Evolutionary conservation across 1,139 yeast species (phyloP).

Genomic region (Sugiyamaella xylanicola): DNA sequence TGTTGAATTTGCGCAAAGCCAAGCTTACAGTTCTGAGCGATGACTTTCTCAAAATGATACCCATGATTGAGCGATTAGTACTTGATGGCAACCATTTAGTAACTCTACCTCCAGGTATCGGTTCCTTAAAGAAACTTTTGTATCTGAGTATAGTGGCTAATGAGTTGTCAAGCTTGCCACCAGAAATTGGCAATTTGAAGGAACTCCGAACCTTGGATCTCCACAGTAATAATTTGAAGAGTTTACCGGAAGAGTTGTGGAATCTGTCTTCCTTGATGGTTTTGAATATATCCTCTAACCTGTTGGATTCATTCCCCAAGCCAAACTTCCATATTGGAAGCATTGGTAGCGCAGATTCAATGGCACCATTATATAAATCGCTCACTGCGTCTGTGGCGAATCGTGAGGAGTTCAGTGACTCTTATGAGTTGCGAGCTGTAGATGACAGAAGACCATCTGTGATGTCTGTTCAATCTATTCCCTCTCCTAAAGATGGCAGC

Average conservation of each 20-base stretch:
- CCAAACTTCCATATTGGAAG: conserved; percentile 32
- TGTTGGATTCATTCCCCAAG: conserved; percentile 66
- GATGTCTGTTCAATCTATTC: conserved; percentile 30
- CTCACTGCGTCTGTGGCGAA: conserved; percentile 8
- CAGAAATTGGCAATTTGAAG: conserved; percentile 60
- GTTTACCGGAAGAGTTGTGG: conserved; percentile 72
- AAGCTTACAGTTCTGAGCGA: conserved; percentile 74
- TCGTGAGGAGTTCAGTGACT: conserved; percentile 13
- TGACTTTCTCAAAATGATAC: conserved; percentile 61
- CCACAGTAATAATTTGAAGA: conserved; percentile 81
- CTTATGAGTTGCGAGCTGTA: conserved; percentile 17
- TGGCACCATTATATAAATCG: conserved; percentile 13
- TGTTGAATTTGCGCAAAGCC: conserved; percentile 77
- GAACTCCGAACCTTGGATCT: conserved; percentile 72
- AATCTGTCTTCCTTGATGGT: conserved; percentile 56
- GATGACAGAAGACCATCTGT: conserved; percentile 27
- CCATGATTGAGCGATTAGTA: conserved; percentile 70
- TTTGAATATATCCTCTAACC: conserved; percentile 80
- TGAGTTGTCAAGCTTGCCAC: conserved; percentile 73
- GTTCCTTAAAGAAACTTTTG: conserved; percentile 58
- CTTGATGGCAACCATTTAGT: conserved; percentile 84
- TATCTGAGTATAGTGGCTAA: conserved; percentile 74
- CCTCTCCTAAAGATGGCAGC: conserved; percentile 33
- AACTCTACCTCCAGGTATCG: conserved; percentile 70
- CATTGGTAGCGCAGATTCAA: conserved; percentile 26